phyloP scores from a whole-genome alignment of 2,329 filamentous ascomycete species.

The Aspergillus sp. region DNA sequence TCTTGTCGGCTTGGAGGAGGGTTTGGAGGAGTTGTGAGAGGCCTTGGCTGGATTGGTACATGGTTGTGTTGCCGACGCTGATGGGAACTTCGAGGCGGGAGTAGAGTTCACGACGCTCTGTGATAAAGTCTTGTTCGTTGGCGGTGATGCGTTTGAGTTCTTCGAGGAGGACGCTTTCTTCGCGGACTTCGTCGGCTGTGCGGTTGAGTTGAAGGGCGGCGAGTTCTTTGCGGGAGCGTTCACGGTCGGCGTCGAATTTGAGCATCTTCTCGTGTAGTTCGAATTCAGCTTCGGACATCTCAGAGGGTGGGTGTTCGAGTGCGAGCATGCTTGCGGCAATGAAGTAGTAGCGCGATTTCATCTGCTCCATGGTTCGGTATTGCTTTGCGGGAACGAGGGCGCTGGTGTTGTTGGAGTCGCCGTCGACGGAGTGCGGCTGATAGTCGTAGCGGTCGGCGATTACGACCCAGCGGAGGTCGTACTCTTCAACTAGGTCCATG shows the following conservation, averaged over 20 bases:
- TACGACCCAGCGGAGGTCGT: slow-evolving; percentile 84
- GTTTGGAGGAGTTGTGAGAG: slow-evolving; percentile 79
- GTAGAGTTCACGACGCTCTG: slow-evolving; percentile 85
- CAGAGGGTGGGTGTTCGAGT: slow-evolving; percentile 74
- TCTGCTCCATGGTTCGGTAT: slow-evolving; percentile 76
- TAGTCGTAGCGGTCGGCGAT: slow-evolving; percentile 92
- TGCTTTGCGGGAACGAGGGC: slow-evolving; percentile 44
- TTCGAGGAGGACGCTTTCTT: slow-evolving; percentile 84
- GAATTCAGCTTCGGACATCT: slow-evolving; percentile 86
- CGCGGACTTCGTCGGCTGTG: slow-evolving; percentile 82
- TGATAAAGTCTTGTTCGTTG: slow-evolving; percentile 80
- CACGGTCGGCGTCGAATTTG: slow-evolving; percentile 79
- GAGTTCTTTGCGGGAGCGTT: slow-evolving; percentile 79
- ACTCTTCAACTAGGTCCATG: slow-evolving; percentile 71
- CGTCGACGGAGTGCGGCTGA: slow-evolving; percentile 32
- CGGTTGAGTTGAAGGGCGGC: slow-evolving; percentile 77
- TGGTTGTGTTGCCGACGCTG: slow-evolving; percentile 67
- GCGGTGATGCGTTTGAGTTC: slow-evolving; percentile 91
- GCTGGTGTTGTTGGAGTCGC: slow-evolving; percentile 31
- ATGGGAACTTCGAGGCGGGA: slow-evolving; percentile 80
- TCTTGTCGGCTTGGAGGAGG: slow-evolving; percentile 79
- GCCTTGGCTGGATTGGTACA: slow-evolving; percentile 79
- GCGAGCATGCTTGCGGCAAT: slow-evolving; percentile 82
- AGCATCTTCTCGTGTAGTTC: slow-evolving; percentile 79
- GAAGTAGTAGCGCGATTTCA: slow-evolving; percentile 89